Evolutionary conservation across 164 flowering plant species (phyloP), one percentile per base, ranked within the genome.

Genomic region (Magnolia kwangsiensis): DNA sequence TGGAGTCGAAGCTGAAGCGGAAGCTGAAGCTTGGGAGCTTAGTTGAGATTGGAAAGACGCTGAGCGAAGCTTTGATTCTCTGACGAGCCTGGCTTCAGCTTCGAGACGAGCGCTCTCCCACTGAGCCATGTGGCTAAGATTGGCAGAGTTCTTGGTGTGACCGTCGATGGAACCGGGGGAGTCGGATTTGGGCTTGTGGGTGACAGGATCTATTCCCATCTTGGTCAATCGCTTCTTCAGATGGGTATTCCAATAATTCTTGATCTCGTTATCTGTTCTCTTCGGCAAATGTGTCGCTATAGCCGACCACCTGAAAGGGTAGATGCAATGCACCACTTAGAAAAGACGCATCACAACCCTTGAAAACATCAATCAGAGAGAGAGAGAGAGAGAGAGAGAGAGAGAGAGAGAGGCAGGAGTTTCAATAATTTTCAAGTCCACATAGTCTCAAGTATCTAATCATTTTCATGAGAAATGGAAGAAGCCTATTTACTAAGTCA

Each of bases 71-170:
- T 85, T 92, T 1, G 97, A 92, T 67, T 94, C 95, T 51, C 92
- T 72, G 63, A 83, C 98, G 45, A 95, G 81, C 14, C 96, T 74
- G 9, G 98, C 94, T 66, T 95, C 98, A 49, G 98, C 98, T 80
- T 95, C 97, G 4, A 95, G 91, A 10, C 98, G 83, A 7, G 98
- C 95, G n/a, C 92, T 91, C 76, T 95, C 97, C 98, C 97, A 93
- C 71, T 92, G 98, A 69, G 98, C 97, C 89, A 93, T 89, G 83
- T 95, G 98, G 87, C 94, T 91, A 16, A 93, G 88, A 59, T 86
- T 90, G 55, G 98, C 92, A 0, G 91, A 85, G 74, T 69, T 83
- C 81, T 90, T 90, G 75, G 90, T 72, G 6, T 85, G 92, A 24
- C 88, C 84, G 51, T 82, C 89, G 70, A 66, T 79, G 13, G 74